Conservation (phyloP, 805 yeast genomes). For the Candida arabinofermentans region DNA sequence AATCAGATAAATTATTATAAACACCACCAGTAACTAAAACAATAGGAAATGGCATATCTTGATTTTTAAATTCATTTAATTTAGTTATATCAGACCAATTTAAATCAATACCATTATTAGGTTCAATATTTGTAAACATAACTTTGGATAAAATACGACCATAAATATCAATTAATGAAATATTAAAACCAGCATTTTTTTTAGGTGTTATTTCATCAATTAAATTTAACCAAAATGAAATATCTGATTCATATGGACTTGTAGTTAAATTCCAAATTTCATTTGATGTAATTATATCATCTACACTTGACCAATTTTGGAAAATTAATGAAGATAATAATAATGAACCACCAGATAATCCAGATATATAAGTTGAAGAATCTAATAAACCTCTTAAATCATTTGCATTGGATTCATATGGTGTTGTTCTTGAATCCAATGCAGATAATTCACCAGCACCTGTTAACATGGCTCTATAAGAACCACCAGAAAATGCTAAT, state of each 20-base stretch:
- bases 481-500: conserved; percentile 75
- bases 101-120: conserved; percentile 56
- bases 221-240: conserved; percentile 45
- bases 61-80: conserved; percentile 50
- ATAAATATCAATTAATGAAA: conserved; percentile 67
- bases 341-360: conserved; percentile 80
- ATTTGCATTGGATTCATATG: conserved; percentile 22
- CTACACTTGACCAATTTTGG: conserved; percentile 68
- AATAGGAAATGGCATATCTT: conserved; percentile 69
- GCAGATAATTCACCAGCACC: conserved; percentile 86
- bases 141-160: conserved; percentile 65
- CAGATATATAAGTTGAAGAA: conserved; percentile 64
- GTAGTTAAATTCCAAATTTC: conserved; percentile 64
- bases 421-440: conserved; percentile 68
- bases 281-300: conserved; percentile 40
- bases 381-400: conserved; percentile 58
- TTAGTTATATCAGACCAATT: conserved; percentile 53
- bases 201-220: conserved; percentile 46
- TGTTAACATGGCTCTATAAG: conserved; percentile 76
- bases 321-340: conserved; percentile 59
- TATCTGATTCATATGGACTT: conserved; percentile 51
- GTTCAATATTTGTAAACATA: conserved; percentile 55
- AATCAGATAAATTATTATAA: conserved; percentile 43
- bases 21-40: conserved; percentile 57
- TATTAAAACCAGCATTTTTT: conserved; percentile 53